Conservation (phyloP, 2,329 filamentous ascomycete species). For the Alternaria sp. region DNA sequence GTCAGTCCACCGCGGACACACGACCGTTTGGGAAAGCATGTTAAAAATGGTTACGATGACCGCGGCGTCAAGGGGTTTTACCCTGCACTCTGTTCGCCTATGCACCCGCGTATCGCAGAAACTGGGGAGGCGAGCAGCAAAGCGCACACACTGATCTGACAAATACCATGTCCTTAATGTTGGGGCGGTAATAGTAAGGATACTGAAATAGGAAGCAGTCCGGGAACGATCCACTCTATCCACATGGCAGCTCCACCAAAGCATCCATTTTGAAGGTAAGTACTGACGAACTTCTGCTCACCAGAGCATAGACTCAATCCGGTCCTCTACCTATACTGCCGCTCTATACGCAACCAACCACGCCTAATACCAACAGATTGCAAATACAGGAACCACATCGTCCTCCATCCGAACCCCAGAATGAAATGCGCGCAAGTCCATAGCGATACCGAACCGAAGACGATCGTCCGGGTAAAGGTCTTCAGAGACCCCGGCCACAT, state of each 20-base stretch:
- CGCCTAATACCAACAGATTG: not conserved
- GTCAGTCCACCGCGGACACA: not conserved
- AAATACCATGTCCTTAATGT: not conserved
- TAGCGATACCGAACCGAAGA: not conserved
- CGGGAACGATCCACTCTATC: not conserved
- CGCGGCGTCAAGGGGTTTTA: not conserved
- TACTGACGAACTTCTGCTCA: not conserved
- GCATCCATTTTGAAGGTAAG: not conserved
- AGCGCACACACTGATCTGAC: not conserved
- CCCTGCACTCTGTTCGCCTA: not conserved
- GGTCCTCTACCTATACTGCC: not conserved
- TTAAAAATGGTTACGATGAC: conserved; percentile 1
- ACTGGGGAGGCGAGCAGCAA: conserved; percentile 9
- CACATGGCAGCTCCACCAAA: not conserved
- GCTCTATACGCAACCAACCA: not conserved
- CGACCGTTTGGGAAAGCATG: not conserved
- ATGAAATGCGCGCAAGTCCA: not conserved
- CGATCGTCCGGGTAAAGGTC: conserved; percentile 9
- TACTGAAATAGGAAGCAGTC: conserved; percentile 7
- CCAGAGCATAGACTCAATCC: not conserved
- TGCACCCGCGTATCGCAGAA: not conserved
- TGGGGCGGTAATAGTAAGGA: not conserved
- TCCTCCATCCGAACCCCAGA: not conserved
- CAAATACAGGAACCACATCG: not conserved
- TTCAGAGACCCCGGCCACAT: not conserved